Base-by-base conservation (phyloP, 2,329 filamentous ascomycete species). In the Paecilomyces variotii region DNA sequence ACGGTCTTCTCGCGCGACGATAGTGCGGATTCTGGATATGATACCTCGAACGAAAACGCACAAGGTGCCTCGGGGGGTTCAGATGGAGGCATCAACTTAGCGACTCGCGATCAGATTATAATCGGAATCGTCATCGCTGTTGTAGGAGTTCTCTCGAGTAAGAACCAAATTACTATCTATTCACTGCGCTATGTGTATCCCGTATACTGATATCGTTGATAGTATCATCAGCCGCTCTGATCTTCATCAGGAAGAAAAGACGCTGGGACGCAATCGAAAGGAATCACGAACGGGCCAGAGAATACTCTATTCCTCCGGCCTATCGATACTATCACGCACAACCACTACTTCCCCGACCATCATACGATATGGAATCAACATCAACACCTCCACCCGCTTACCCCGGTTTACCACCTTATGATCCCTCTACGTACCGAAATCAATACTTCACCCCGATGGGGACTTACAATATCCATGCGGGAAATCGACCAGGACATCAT, bases 61-160 rank as follows among this genome's bases (percentile, higher is more conserved):
- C 12, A 63, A 59, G 61, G 60, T 25, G 60, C 60, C 4, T 58
- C 60, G 27, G 58, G 58, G 4, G 6, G 10, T 27, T 50, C 50
- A 14, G 54, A 53, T 49, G 54, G 57, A n/a, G 59, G 57, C 7
- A 50, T 57, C 19, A 27, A 35, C 39, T 9, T 63, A 53, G 60
- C 61, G 39, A 57, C 54, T 24, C 49, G 52, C n/a, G 56, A 59
- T 7, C 59, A 61, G 56, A 66, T 68, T 7, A 67, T 68, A 35
- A 67, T 71, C 51, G 69, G 68, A 3, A 66, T 68, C 2, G 68
- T 71, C 0, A 60, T 71, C 1, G 68, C 68, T n/a, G 63, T 64
- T 9, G 60, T 70, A 54, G 64, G 57, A 14, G 57, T 62, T 50
- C 61, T 68, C 58, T 63, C 64, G 2, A 67, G 69, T 71, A 62